Evolutionary conservation across 768 basidiomycete species (phyloP), one percentile per base, ranked within the genome.

Genomic region (Asterophora lycoperdoides): DNA sequence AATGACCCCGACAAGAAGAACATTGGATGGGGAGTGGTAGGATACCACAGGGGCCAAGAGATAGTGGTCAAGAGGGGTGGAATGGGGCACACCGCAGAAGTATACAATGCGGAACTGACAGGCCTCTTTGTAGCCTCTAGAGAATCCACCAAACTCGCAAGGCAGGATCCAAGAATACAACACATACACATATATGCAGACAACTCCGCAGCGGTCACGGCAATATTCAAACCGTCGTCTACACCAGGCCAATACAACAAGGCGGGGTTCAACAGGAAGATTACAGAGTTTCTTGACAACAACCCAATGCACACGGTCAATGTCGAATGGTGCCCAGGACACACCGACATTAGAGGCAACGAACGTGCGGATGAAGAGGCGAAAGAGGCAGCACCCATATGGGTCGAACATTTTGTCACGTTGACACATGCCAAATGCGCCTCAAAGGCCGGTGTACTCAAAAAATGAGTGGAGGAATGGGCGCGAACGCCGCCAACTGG

Each of bases 81-180:
- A n/a, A n/a, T n/a, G n/a, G n/a, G n/a, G n/a, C n/a, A n/a, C n/a
- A n/a, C n/a, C n/a, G n/a, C n/a, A n/a, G 63, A 65, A 38, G 58
- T 62, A 4, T 64, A 58, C 46, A 60, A 67, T 19, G 64, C 56
- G 0, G 64, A n/a, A n/a, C n/a, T n/a, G n/a, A n/a, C n/a, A n/a
- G n/a, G n/a, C n/a, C n/a, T n/a, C n/a, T n/a, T n/a, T 18, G 49
- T 52, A 28, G 58, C 58, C 4, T 48, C 56, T 10, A 46, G 40
- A 7, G 29, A 40, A 15, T 60, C 57, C 11, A 43, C 44, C 3
- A 23, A 40, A 13, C 54, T 19, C 17, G 35, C 52, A 1, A 18
- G 30, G 23, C 13, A 23, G 5, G 48, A 54, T 39, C 52, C 43
- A 8, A 11, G 47, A 13, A 47, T 66, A 37, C 15, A 15, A 2